These are phyloP conservation scores for Cyclotella distinguenda DNA, from an alignment of 108 stramenopile species.

Conservation along the genomic window DNA sequence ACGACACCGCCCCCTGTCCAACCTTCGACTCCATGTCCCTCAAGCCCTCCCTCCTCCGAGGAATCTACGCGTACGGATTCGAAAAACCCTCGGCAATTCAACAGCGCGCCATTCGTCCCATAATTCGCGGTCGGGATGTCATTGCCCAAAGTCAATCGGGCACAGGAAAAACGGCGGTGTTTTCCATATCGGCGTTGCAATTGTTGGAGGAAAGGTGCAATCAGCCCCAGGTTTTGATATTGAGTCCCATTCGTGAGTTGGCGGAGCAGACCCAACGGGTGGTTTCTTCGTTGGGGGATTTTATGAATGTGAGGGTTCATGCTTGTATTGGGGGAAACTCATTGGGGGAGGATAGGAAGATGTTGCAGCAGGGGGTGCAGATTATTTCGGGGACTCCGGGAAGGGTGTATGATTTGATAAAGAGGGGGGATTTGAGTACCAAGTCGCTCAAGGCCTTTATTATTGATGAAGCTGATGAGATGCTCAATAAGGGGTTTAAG, in stretches of 20 bases:
- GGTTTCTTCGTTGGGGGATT: constrained; percentile 90
- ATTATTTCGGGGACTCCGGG: constrained; percentile 98
- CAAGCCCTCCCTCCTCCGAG: constrained; percentile 75
- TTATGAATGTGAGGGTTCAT: constrained; percentile 96
- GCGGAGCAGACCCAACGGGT: constrained; percentile 98
- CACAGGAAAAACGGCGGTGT: constrained; percentile 97
- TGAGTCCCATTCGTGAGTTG: constrained; percentile 97
- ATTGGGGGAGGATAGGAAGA: constrained; percentile 91
- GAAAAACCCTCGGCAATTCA: constrained; percentile 98
- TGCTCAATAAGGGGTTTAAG: constrained; percentile 97
- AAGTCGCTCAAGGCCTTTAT: constrained; percentile 84
- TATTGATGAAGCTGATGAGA: constrained; percentile 99
- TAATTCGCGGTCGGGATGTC: constrained; percentile 92
- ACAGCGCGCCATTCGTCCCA: constrained; percentile 97
- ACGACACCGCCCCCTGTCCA: constrained; percentile 64
- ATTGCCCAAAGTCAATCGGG: constrained; percentile 98
- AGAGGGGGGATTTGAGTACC: constrained; percentile 85
- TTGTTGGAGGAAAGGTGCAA: constrained; percentile 70
- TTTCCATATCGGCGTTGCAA: constrained; percentile 94
- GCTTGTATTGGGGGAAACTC: constrained; percentile 97
- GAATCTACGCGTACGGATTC: constrained; percentile 97
- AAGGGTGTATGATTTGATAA: constrained; percentile 97
- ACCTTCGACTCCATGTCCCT: constrained; percentile 87
- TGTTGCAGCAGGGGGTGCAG: constrained; percentile 88
- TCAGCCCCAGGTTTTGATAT: constrained; percentile 90